Base-by-base conservation (phyloP, 2,329 filamentous ascomycete genomes). In the Gnomoniopsis sp. region DNA sequence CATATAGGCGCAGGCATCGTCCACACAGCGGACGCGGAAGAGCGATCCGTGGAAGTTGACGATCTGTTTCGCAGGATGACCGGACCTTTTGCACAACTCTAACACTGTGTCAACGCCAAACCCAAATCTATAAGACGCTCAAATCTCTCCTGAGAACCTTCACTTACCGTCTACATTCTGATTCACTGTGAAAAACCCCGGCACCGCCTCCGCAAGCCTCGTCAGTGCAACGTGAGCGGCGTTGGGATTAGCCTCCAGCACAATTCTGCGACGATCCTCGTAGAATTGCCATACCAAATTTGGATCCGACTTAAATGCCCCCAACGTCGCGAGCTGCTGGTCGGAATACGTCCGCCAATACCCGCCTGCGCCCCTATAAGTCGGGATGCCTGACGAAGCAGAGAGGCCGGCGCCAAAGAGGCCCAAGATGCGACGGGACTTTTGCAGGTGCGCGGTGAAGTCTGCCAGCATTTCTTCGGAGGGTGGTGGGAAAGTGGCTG, bases 1-100 rank as follows among this genome's bases (percentile, higher is more conserved):
- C 55, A 88, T 82, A 73, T 93, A 90, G 53, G 77, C 78, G 73
- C 92, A 96, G 58, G 75, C 75, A 53, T 81, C 76, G 44, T 85
- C 78, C 38, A 82, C 85, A 74, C 93, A 97, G 72, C 90, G 92
- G 58, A 96, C 79, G 63, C 91, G 85, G 67, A 93, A 93, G 2
- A 97, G 80, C n/a, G 86, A 91, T 57, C 92, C 92, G 69, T 97
- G 93, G 0, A 96, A 82, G 17, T 88, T 79, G 58, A 87, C 85
- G 7, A 96, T 80, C 62, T 89, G 82, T 0, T 79, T 74, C 3
- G 74, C 67, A 0, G 91, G 90, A 68, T 96, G 92, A 15, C 80
- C 77, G 17, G 91, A 91, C 53, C 89, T 23, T n/a, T 52, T 2
- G 14, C 49, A 52, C 12, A 41, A 15, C 38, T 41, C 38, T 41